These are phyloP conservation scores for Ophiorrhiza pumila DNA, from an alignment of 257 asterid genomes.

Conservation along the genomic window DNA sequence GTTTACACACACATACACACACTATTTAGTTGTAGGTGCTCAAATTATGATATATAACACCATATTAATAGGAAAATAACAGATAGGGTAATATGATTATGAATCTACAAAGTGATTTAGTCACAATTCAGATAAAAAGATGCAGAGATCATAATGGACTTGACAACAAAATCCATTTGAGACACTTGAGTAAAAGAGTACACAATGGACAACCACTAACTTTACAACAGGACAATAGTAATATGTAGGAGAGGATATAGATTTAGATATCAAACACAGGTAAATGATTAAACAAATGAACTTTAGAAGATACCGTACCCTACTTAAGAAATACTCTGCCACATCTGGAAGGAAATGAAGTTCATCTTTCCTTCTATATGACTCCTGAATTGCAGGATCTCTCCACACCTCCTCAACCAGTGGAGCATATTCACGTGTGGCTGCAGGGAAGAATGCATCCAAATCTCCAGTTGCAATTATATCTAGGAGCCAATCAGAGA, in stretches of 20 bases:
- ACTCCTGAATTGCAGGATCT: conserved; percentile 87
- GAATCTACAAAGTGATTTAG: neutral
- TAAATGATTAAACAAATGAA: neutral
- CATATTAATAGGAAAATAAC: neutral
- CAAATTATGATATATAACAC: neutral
- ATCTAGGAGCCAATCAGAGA: conserved; percentile 94
- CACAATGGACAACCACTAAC: neutral
- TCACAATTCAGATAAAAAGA: neutral
- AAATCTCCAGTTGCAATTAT: conserved; percentile 95
- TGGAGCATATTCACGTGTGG: conserved; percentile 96
- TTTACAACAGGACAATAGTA: neutral
- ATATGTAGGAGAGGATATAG: neutral
- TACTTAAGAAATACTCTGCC: conserved; percentile 82
- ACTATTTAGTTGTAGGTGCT: neutral
- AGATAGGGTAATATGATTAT: neutral
- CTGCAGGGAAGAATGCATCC: conserved; percentile 98
- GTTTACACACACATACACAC: neutral
- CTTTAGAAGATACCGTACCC: conserved; percentile 58
- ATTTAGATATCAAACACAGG: neutral
- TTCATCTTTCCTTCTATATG: conserved; percentile 68
- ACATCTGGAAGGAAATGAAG: conserved; percentile 94
- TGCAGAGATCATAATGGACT: neutral
- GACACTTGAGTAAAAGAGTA: neutral
- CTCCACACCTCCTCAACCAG: conserved; percentile 94
- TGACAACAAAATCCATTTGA: neutral